phyloP scores from a whole-genome alignment of 768 basidiomycete species.

The Leucogyrophana mollusca region DNA sequence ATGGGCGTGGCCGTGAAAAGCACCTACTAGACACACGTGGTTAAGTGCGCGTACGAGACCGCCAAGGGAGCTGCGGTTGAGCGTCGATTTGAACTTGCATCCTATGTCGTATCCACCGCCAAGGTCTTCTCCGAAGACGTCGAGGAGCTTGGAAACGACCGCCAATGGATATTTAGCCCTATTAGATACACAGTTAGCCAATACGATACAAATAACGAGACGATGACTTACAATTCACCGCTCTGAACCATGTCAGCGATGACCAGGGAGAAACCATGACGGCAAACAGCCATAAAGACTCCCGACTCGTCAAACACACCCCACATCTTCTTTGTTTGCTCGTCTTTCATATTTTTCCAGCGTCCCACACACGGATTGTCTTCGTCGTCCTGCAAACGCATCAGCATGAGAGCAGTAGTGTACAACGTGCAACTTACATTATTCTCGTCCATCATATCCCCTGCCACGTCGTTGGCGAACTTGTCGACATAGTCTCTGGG shows the following conservation, averaged over 20 bases:
- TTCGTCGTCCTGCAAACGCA: no score
- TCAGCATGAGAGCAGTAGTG: no score
- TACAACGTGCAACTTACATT: no score
- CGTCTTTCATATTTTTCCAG: slow-evolving; percentile 15
- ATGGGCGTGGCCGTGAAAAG: slow-evolving; percentile 29
- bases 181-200: no score
- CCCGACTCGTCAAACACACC: slow-evolving; percentile 10
- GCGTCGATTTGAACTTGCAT: slow-evolving; percentile 14
- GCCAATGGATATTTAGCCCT: slow-evolving; percentile 23
- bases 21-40: slow-evolving; percentile 10
- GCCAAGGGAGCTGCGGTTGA: slow-evolving; percentile 10
- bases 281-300: slow-evolving; percentile 20
- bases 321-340: slow-evolving; percentile 14
- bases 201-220: no score
- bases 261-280: slow-evolving; percentile 20
- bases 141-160: slow-evolving; percentile 7
- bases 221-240: slow-evolving; percentile 1
- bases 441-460: neutral
- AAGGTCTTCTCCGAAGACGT: slow-evolving; percentile 6
- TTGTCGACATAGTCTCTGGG: slow-evolving; percentile 1
- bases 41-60: slow-evolving; percentile 6
- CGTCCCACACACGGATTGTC: slow-evolving; percentile 10
- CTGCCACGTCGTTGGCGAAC: neutral
- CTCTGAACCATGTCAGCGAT: slow-evolving; percentile 24
- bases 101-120: slow-evolving; percentile 21